Conservation (phyloP, 2,329 filamentous ascomycete species). For the Magnaporthiopsis rhizophila region DNA sequence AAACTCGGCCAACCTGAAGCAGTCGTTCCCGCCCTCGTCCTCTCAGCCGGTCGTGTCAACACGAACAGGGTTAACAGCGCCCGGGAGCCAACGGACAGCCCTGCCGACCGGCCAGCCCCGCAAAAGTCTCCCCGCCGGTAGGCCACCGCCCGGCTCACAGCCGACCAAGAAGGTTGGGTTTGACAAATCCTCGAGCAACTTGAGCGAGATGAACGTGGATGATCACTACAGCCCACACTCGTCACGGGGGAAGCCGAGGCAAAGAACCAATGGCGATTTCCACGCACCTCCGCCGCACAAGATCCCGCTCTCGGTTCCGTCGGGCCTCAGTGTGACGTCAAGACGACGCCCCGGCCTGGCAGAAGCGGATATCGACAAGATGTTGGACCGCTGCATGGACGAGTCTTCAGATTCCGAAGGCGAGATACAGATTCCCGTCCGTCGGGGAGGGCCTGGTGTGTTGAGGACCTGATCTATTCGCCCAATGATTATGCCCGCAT, state of each 20-base stretch:
- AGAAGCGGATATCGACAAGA: conserved; percentile 50
- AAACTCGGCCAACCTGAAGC: conserved; percentile 57
- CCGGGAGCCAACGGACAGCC: conserved; percentile 24
- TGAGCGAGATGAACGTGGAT: conserved; percentile 41
- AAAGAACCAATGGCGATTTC: conserved; percentile 32
- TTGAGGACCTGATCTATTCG: not conserved
- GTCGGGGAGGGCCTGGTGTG: conserved; percentile 8
- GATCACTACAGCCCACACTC: conserved; percentile 26
- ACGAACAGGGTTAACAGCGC: conserved; percentile 13
- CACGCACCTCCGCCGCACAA: conserved; percentile 25
- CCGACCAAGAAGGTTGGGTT: conserved; percentile 38
- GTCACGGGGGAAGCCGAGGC: conserved; percentile 31
- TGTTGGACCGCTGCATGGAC: conserved; percentile 45
- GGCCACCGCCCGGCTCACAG: conserved; percentile 29
- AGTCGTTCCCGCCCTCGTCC: conserved; percentile 38
- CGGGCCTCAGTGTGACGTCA: conserved; percentile 33
- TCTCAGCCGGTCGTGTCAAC: conserved; percentile 28
- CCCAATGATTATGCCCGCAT: not conserved
- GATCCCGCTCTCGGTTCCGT: conserved; percentile 38
- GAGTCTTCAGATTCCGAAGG: conserved; percentile 49
- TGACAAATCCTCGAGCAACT: conserved; percentile 33
- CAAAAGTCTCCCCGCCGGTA: conserved; percentile 42
- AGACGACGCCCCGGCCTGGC: conserved; percentile 34
- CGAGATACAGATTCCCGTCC: conserved; percentile 42
- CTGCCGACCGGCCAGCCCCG: conserved; percentile 42